These are phyloP conservation scores for Cymbopogon flexuosus DNA, from an alignment of 202 grass and related monocot genomes.

Conservation along the genomic window DNA sequence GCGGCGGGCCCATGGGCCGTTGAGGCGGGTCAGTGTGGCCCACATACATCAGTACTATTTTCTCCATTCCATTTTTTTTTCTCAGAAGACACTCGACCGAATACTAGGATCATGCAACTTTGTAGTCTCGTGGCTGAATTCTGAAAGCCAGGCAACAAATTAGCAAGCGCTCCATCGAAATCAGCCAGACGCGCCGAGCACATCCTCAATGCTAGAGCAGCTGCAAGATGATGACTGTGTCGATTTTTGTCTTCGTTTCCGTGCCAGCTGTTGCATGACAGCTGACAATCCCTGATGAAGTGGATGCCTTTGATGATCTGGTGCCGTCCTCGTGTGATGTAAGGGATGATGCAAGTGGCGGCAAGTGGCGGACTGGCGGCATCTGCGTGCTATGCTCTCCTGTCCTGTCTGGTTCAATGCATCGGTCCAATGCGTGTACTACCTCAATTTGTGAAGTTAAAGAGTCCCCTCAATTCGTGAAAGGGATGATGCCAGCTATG, in stretches of 20 bases:
- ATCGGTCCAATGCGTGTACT: neutral
- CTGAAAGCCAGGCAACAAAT: neutral
- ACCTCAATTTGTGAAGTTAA: no score
- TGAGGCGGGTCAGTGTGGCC: neutral
- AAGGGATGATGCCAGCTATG: no score
- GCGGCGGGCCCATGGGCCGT: neutral
- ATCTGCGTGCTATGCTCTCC: neutral
- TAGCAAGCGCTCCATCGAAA: neutral
- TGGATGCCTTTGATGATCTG: neutral
- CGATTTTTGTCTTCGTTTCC: neutral
- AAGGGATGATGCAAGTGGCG: conserved; percentile 15
- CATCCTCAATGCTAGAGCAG: neutral
- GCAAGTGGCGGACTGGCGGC: conserved; percentile 1
- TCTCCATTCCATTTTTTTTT: neutral
- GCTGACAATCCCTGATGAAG: neutral
- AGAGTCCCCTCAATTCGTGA: no score
- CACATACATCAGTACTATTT: neutral
- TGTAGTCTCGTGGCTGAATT: neutral
- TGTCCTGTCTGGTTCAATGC: neutral
- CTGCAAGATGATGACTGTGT: neutral
- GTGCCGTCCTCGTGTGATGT: neutral
- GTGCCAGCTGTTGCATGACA: neutral
- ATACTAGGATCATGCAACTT: neutral
- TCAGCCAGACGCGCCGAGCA: neutral
- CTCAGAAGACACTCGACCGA: neutral